Evolutionary conservation across 768 basidiomycete genomes (phyloP).

Genomic region (Trametes cingulata): DNA sequence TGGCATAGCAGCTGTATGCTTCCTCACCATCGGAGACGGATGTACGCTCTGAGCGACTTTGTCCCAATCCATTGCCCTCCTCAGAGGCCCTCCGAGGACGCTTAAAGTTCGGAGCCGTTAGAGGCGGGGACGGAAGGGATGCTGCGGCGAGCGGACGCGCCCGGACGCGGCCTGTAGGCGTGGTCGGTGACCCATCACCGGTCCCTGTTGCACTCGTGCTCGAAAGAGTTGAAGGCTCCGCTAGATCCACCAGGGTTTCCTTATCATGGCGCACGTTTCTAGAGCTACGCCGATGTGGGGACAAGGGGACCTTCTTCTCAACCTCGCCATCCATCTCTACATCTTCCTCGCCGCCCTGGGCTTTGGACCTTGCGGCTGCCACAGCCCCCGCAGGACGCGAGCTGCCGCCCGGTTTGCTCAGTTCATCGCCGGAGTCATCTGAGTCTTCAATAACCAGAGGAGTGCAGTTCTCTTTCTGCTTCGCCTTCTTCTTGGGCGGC

Average conservation of each 20-base stretch:
- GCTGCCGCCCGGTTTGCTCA: neutral
- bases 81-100: neutral
- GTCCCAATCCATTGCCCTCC: neutral
- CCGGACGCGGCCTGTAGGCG: neutral
- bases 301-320: too few relatives aligned
- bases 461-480: conserved; percentile 20
- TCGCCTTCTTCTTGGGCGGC: conserved; percentile 19
- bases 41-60: too few relatives aligned
- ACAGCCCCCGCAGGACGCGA: neutral
- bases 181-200: neutral
- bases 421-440: neutral
- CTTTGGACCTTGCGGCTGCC: too few relatives aligned
- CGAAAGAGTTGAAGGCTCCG: neutral
- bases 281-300: too few relatives aligned
- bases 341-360: too few relatives aligned
- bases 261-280: neutral
- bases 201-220: neutral
- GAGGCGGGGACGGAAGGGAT: conserved; percentile 15
- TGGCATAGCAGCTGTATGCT: neutral
- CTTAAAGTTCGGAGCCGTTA: neutral
- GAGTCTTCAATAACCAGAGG: neutral
- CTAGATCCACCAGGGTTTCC: neutral
- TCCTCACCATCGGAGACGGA: neutral
- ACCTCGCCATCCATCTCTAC: too few relatives aligned
- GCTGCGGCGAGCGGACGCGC: neutral